These are phyloP conservation scores for Gentiana macrophylla DNA, from an alignment of 257 asterid species.

Conservation along the genomic window DNA sequence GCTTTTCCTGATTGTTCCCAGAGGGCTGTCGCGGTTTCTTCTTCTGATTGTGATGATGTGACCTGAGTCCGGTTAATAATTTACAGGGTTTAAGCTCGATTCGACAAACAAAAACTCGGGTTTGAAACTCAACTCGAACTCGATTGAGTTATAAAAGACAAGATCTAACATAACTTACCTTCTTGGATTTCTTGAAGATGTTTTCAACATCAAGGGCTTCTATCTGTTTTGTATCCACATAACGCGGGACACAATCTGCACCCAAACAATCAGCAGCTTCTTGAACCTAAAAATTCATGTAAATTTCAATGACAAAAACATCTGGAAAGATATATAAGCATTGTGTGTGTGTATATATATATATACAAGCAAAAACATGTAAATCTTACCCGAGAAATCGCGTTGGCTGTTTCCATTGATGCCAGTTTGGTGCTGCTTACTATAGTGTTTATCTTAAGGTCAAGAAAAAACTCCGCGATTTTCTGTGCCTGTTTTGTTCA, in stretches of 20 bases:
- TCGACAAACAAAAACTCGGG: too few relatives aligned
- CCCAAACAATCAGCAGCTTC: constrained; percentile 94
- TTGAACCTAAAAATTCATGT: constrained; percentile 49
- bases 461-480: constrained; percentile 83
- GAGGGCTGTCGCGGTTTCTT: constrained; percentile 28
- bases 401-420: constrained; percentile 67
- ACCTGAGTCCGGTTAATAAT: too few relatives aligned
- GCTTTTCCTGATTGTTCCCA: constrained; percentile 71
- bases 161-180: constrained; percentile 29
- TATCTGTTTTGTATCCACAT: constrained; percentile 52
- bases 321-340: not conserved
- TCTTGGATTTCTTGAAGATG: constrained; percentile 41
- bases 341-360: not conserved
- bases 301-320: constrained; percentile 1
- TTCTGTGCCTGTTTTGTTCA: constrained; percentile 68
- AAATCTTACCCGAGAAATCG: constrained; percentile 59
- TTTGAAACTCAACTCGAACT: too few relatives aligned
- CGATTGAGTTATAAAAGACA: too few relatives aligned
- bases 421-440: constrained; percentile 52
- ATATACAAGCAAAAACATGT: not conserved
- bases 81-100: not conserved
- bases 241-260: constrained; percentile 70
- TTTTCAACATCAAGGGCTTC: constrained; percentile 44
- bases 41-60: constrained; percentile 18
- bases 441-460: constrained; percentile 50